Conservation (phyloP, 2,329 filamentous ascomycete species). For the Plectosphaerella cucumerina region DNA sequence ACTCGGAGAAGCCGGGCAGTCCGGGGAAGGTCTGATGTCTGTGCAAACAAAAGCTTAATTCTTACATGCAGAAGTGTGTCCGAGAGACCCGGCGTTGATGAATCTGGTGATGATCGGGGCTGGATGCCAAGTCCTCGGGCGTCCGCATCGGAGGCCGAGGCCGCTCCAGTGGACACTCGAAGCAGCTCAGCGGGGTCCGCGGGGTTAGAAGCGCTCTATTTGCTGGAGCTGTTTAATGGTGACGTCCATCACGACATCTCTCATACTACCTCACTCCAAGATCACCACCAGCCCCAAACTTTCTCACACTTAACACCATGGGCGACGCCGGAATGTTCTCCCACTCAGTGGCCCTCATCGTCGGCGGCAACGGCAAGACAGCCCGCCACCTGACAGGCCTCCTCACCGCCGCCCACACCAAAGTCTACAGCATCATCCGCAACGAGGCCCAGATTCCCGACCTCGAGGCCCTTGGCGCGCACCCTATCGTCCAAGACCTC, state of each 20-base stretch:
- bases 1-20: no score
- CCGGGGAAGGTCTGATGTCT: no score
- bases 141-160: no score
- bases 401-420: conserved; percentile 13
- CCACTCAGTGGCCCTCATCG: conserved; percentile 18
- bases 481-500: conserved; percentile 37
- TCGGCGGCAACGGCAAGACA: conserved; percentile 20
- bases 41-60: no score
- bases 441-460: conserved; percentile 24
- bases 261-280: not conserved
- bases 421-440: conserved; percentile 22
- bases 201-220: no score
- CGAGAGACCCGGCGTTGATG: no score
- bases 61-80: no score
- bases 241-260: not conserved
- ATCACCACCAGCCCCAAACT: not conserved
- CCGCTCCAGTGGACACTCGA: no score
- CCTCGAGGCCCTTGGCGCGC: conserved; percentile 33
- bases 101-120: not conserved
- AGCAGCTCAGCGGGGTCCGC: no score
- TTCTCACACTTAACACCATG: conserved; percentile 3
- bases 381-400: conserved; percentile 17
- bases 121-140: not conserved
- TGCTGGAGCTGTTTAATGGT: no score
- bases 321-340: conserved; percentile 12